A percentile compares a stretch with the other conserved stretches of the same genome.
phyloP scores from a whole-genome alignment of 2,329 filamentous ascomycete species.

The Beauveria asiatica region DNA sequence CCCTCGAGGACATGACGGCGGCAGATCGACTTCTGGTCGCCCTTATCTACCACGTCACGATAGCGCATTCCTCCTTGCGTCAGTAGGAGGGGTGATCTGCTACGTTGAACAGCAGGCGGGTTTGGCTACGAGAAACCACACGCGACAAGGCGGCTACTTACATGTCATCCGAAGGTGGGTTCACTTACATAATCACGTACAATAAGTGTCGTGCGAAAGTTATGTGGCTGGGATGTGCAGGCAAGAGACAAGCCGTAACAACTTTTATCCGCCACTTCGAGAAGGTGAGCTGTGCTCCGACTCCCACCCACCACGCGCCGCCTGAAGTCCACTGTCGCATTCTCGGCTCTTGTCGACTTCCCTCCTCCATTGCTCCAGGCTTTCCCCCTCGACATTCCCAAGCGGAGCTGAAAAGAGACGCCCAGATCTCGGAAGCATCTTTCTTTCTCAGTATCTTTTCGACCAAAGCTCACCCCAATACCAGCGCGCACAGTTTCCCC shows the following conservation, averaged over 20 bases:
- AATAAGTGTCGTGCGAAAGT: no score
- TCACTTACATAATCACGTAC: no score
- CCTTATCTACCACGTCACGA: no score
- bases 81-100: no score
- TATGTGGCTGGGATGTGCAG: background rate
- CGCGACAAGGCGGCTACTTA: no score
- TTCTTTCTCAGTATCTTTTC: background rate
- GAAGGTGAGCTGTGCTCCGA: background rate
- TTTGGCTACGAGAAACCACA: no score
- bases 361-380: background rate
- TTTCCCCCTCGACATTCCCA: background rate
- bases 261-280: constrained; percentile 1
- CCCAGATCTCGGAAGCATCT: background rate
- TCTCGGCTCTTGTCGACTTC: background rate
- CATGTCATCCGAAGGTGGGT: no score
- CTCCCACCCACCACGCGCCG: background rate
- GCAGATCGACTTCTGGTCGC: no score
- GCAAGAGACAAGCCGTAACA: background rate
- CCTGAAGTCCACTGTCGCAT: constrained; percentile 5
- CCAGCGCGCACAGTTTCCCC: background rate
- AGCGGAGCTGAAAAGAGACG: background rate
- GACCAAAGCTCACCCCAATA: background rate
- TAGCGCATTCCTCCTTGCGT: no score
- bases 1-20: no score
- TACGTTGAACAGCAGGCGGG: no score